Base-by-base conservation (phyloP, 164 flowering plant genomes). In the Macadamia tetraphylla region DNA sequence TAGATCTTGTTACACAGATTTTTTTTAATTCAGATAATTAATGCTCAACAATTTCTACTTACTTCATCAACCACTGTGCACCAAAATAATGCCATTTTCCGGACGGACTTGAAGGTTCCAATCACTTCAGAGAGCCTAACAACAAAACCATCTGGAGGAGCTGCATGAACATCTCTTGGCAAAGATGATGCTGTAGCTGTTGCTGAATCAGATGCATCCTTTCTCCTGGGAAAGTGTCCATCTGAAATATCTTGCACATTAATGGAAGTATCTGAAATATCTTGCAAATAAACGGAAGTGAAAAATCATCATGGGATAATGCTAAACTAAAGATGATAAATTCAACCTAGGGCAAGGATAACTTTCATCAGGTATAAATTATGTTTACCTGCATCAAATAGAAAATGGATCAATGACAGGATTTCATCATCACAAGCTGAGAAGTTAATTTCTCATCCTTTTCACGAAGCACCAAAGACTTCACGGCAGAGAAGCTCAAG, bases 181-280 rank as follows among this genome's bases (percentile, higher is more conserved):
- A 94, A 77, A 70, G 79, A 79, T 66, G 80, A 29, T 11, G 61
- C 62, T 13, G 68, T 55, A 35, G 46, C 30, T 64, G 67, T 73
- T 59, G 80, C 81, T 57, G 74, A 66, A 65, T 62, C 76, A 81
- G 80, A 73, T 62, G 60, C 71, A 59, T 75, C 71, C 69, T 76
- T 73, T 73, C 84, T 81, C 70, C 73, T 72, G 65, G 80, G 83
- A 76, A 82, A 75, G 56, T 75, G 79, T 74, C 87, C 84, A 79
- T 89, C 98, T 94, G 96, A 82, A 75, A 81, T 79, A 87, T 86
- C 91, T 91, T 90, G 91, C 84, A 84, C 73, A 86, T 78, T 85
- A 81, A 81, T 79, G 81, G 70, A 86, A 82, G 85, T 80, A 23
- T 23, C 23, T 23, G 23, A 23, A 85, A 81, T 79, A 87, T 86